A percentile compares a stretch with the other conserved stretches of the same genome.
phyloP scores from a whole-genome alignment of 768 basidiomycete species.

The Termitomyces eurrhizus region DNA sequence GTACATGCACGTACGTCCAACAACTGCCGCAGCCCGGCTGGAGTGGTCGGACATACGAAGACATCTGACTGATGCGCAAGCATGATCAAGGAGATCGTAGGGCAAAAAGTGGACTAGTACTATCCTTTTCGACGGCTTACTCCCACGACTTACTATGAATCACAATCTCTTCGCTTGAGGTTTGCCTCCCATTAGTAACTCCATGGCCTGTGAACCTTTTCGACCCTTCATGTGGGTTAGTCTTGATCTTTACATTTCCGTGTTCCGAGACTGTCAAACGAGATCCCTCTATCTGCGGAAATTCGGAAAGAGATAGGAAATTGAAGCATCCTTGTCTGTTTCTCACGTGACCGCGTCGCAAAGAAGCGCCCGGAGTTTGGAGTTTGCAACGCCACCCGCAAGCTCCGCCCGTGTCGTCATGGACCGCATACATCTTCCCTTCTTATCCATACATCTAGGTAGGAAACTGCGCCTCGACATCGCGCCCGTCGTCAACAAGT shows the following conservation, averaged over 20 bases:
- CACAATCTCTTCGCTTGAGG: background rate
- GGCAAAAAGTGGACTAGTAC: too few relatives aligned
- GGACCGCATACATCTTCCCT: background rate
- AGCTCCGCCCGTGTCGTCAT: conserved; percentile 1
- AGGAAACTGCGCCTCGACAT: background rate
- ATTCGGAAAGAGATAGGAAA: background rate
- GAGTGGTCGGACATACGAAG: background rate
- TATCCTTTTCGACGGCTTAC: background rate
- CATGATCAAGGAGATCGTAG: too few relatives aligned
- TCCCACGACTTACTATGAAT: background rate
- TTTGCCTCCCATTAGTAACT: too few relatives aligned
- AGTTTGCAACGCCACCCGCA: background rate
- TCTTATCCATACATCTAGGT: background rate
- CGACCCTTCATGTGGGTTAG: background rate
- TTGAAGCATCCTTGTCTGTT: background rate
- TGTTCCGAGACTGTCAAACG: background rate
- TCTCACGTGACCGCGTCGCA: conserved; percentile 1
- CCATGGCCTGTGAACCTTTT: background rate
- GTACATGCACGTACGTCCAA: background rate
- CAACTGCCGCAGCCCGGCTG: background rate
- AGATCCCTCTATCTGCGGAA: background rate
- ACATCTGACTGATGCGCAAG: background rate
- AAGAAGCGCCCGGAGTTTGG: background rate
- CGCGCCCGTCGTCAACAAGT: background rate
- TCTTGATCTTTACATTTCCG: background rate